Conservation (phyloP, 2,329 filamentous ascomycete genomes). For the Fulvia fulva region DNA sequence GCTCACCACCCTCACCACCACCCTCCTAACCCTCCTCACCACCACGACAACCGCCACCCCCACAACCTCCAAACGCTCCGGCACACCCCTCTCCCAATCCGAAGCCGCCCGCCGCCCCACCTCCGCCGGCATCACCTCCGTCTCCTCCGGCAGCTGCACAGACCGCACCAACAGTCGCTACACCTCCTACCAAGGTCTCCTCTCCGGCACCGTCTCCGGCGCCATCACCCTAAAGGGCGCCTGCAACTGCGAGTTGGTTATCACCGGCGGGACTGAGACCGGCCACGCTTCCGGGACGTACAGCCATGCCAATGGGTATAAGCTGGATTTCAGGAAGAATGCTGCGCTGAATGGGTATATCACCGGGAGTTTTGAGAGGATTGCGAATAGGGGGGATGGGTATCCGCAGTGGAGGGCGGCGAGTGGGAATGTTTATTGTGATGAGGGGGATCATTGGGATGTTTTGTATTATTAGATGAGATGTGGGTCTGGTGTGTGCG, state of each 20-base stretch:
- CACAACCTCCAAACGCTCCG: not conserved
- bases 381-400: constrained; percentile 5
- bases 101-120: not conserved
- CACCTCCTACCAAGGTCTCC: constrained; percentile 8
- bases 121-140: constrained; percentile 1
- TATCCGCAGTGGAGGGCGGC: constrained; percentile 8
- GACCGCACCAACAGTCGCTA: constrained; percentile 3
- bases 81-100: constrained; percentile 4
- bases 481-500: no score
- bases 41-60: not conserved
- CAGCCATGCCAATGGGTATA: constrained; percentile 10
- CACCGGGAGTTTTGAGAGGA: constrained; percentile 4
- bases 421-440: constrained; percentile 9
- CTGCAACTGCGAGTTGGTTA: not conserved
- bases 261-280: constrained; percentile 9
- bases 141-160: constrained; percentile 11
- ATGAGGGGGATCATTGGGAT: constrained; percentile 10
- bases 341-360: constrained; percentile 8
- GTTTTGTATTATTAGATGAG: constrained; percentile 7
- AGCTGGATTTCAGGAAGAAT: constrained; percentile 11
- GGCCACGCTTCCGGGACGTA: constrained; percentile 8
- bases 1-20: no score
- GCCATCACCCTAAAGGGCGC: constrained; percentile 10
- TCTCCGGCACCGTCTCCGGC: constrained; percentile 9
- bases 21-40: not conserved